Evolutionary conservation across 2,329 filamentous ascomycete species (phyloP), one percentile per base, ranked within the genome.

Genomic region (Geosmithia flava): DNA sequence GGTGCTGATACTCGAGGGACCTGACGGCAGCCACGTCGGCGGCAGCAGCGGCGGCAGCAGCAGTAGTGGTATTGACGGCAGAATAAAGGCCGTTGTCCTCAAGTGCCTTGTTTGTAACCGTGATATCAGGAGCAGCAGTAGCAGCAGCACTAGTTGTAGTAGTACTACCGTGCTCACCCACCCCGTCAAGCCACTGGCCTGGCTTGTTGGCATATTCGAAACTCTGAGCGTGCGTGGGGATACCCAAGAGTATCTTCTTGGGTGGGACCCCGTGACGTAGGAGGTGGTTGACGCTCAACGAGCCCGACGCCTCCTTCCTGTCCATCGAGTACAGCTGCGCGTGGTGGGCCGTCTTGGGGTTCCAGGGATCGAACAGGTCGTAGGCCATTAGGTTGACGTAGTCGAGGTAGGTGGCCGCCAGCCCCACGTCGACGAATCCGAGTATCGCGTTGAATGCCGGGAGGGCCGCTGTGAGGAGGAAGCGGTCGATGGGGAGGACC

Each of bases 311-410:
- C 52, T 83, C 75, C 53, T 75, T 76, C 53, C 77, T 74, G 48
- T 63, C 68, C 49, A 79, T 74, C 1, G 79, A 69, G 58, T 81
- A 86, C 1, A 93, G 75, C 59, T 89, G 85, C 4, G 85, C 78
- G 48, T 91, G 87, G 60, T 91, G 84, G 7, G 85, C 86, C 44
- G 78, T 78, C 49, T 74, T 75, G 29, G 69, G 60, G 1, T 76
- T 77, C 85, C 85, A 90, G 3, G 78, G 70, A 1, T 86, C 85
- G 23, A 76, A 80, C 58, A 90, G 86, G 62, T 93, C 86, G 63
- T 89, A 93, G 1, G 85, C 78, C 76, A 85, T 87, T 37, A 93
- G 67, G 61, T 91, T 91, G 61, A 93, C 68, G 52, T 82, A 74
- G 62, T 91, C 85, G 37, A 93, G 70, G 54, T 85, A 81, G 44